Conservation (phyloP, 2,329 filamentous ascomycete species). For the Zymoseptoria pseudotritici region DNA sequence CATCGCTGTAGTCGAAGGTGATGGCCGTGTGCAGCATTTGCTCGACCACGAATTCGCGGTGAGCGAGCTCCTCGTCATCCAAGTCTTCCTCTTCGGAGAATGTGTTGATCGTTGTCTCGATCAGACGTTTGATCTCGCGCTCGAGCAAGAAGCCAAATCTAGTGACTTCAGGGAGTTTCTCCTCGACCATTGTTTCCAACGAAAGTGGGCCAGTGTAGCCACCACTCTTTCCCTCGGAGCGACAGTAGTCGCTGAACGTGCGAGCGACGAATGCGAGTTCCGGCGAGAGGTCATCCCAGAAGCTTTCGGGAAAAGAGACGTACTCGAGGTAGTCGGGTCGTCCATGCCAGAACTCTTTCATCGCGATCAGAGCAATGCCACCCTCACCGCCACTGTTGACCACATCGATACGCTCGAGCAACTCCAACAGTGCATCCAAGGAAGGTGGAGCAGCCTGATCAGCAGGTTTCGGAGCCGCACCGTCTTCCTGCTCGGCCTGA, state of each 20-base stretch:
- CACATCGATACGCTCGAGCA: conserved; percentile 89
- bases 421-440: conserved; percentile 76
- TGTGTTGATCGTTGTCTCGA: conserved; percentile 55
- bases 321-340: conserved; percentile 73
- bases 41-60: conserved; percentile 92
- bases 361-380: conserved; percentile 85
- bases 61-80: conserved; percentile 71
- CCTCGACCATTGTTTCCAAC: conserved; percentile 69
- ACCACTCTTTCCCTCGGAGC: conserved; percentile 25
- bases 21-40: conserved; percentile 88
- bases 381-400: conserved; percentile 83
- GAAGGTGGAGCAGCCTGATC: conserved; percentile 53
- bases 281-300: conserved; percentile 73
- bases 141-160: conserved; percentile 82
- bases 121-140: conserved; percentile 64
- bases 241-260: conserved; percentile 91
- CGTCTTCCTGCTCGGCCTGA: conserved; percentile 48
- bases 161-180: conserved; percentile 92
- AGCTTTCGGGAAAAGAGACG: conserved; percentile 59
- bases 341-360: conserved; percentile 94
- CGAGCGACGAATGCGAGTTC: conserved; percentile 86
- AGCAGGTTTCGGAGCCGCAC: conserved; percentile 38
- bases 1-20: conserved; percentile 94
- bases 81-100: conserved; percentile 47
- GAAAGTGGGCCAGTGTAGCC: conserved; percentile 57